Evolutionary conservation across 1,139 yeast genomes (phyloP).

Genomic region (Scheffersomyces lignicola): DNA sequence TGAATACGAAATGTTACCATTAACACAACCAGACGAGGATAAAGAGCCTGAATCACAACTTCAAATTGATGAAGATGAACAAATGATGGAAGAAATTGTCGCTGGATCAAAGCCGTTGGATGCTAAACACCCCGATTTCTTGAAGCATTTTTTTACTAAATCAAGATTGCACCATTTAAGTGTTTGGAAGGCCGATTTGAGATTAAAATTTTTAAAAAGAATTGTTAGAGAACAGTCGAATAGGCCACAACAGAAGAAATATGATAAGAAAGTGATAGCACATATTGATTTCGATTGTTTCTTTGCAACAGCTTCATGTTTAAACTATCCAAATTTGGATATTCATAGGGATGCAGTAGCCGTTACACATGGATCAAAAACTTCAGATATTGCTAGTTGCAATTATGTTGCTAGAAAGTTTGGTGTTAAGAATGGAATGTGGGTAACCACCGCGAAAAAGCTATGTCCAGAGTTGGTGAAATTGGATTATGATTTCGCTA

Average conservation of each 20-base stretch:
- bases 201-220: slow-evolving; percentile 54
- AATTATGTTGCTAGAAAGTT: slow-evolving; percentile 76
- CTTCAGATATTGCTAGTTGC: slow-evolving; percentile 86
- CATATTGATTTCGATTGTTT: slow-evolving; percentile 95
- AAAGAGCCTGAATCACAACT: slow-evolving; percentile 11
- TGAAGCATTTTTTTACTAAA: slow-evolving; percentile 68
- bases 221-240: slow-evolving; percentile 26
- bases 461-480: slow-evolving; percentile 65
- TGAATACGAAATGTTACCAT: slow-evolving; percentile 4
- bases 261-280: slow-evolving; percentile 40
- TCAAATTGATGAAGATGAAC: slow-evolving; percentile 5
- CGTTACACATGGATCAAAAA: slow-evolving; percentile 76
- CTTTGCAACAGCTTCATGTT: slow-evolving; percentile 82
- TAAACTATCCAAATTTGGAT: slow-evolving; percentile 55
- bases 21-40: slow-evolving; percentile 7
- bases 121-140: slow-evolving; percentile 78
- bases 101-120: slow-evolving; percentile 29
- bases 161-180: slow-evolving; percentile 89
- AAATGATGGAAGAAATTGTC: slow-evolving; percentile 8
- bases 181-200: slow-evolving; percentile 78
- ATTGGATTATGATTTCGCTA: slow-evolving; percentile 72
- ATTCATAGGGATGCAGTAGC: slow-evolving; percentile 67
- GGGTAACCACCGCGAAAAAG: slow-evolving; percentile 66
- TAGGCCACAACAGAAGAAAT: slow-evolving; percentile 5
- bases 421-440: slow-evolving; percentile 88